Conservation (phyloP, 2,329 filamentous ascomycete genomes). For the Pseudogymnoascus sp. region DNA sequence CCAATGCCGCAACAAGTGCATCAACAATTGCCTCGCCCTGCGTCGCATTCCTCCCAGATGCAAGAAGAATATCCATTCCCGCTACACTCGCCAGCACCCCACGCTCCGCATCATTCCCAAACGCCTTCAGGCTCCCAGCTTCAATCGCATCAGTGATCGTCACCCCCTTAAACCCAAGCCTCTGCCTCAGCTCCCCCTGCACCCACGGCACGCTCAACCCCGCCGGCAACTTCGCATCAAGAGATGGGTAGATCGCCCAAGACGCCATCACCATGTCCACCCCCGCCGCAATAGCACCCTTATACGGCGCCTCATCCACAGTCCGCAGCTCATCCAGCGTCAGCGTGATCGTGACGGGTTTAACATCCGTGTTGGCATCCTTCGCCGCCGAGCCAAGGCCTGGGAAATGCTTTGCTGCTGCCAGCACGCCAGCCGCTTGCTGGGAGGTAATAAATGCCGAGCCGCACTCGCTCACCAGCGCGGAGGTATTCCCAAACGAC, state of each 20-base stretch:
- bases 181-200: constrained; percentile 20
- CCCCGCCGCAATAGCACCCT: constrained; percentile 20
- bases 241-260: constrained; percentile 25
- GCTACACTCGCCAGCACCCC: constrained; percentile 23
- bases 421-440: constrained; percentile 18
- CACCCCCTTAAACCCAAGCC: constrained; percentile 24
- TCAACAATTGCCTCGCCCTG: constrained; percentile 19
- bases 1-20: not conserved
- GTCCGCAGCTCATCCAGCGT: constrained; percentile 18
- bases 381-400: constrained; percentile 23
- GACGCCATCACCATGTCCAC: constrained; percentile 27
- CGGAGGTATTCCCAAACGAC: constrained; percentile 23
- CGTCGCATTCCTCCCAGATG: constrained; percentile 22
- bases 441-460: constrained; percentile 21
- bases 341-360: constrained; percentile 23
- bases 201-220: constrained; percentile 24
- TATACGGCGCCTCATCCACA: constrained; percentile 24
- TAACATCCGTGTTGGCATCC: constrained; percentile 23
- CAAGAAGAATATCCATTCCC: constrained; percentile 28
- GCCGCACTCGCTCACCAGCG: constrained; percentile 19
- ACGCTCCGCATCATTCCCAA: constrained; percentile 20
- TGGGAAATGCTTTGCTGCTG: constrained; percentile 28
- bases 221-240: constrained; percentile 23
- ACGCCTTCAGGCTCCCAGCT: constrained; percentile 20
- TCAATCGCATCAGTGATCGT: constrained; percentile 28